phyloP scores from a whole-genome alignment of 2,329 filamentous ascomycete genomes.

The Aquanectria penicillioides region DNA sequence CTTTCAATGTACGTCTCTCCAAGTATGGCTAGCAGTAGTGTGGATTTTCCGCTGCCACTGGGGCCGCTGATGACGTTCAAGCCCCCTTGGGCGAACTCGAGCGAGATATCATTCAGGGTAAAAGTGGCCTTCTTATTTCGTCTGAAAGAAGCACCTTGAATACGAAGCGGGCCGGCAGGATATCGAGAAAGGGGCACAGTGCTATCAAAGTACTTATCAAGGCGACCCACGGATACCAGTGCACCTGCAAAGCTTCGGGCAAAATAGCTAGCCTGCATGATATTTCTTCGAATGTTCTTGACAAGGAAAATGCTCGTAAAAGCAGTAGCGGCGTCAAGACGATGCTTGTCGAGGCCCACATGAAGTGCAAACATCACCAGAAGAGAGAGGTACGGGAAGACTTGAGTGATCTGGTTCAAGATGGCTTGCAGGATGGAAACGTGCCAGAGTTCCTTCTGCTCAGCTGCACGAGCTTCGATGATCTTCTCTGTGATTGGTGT shows the following conservation, averaged over 20 bases:
- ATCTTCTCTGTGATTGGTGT: conserved; percentile 62
- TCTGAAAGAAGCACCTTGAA: conserved; percentile 58
- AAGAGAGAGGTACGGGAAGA: conserved; percentile 62
- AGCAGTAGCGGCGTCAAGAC: conserved; percentile 64
- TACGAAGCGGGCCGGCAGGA: conserved; percentile 58
- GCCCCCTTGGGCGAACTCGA: conserved; percentile 63
- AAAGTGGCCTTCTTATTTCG: conserved; percentile 62
- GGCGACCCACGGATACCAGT: conserved; percentile 57
- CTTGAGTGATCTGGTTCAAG: conserved; percentile 60
- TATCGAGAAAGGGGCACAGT: conserved; percentile 60
- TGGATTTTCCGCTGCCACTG: conserved; percentile 68
- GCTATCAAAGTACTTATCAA: conserved; percentile 65
- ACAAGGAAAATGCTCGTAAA: conserved; percentile 67
- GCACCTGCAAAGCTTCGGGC: conserved; percentile 48
- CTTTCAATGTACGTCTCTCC: conserved; percentile 63
- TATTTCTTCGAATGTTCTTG: conserved; percentile 62
- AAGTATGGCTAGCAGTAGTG: conserved; percentile 62
- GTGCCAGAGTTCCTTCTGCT: conserved; percentile 65
- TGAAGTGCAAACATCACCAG: conserved; percentile 65
- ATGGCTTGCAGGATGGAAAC: conserved; percentile 58
- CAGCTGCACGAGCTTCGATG: conserved; percentile 57
- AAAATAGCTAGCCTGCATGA: conserved; percentile 60
- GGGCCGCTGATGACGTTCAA: conserved; percentile 65
- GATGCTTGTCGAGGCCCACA: conserved; percentile 57
- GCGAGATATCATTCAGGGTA: conserved; percentile 56